Evolutionary conservation across 1,139 yeast genomes (phyloP), one percentile per base, ranked within the genome.

Genomic region (Pichia sp.): DNA sequence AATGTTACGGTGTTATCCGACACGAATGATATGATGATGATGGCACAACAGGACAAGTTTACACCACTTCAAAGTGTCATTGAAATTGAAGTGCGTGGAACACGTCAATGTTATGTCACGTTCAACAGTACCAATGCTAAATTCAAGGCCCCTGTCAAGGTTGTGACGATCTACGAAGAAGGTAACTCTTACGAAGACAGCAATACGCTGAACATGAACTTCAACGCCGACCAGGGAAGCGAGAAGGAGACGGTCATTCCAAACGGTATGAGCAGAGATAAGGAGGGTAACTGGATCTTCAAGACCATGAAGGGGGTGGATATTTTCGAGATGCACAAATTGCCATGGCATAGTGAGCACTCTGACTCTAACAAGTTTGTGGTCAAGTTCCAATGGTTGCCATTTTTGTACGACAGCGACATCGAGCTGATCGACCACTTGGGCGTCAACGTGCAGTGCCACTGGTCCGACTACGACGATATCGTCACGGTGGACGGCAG

Each of bases 361-460:
- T 38, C 39, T 2, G 43, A 44, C 3, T 24, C 31, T 3, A 56
- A 64, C 3, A 68, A 72, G 1, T 85, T 79, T 59, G 85, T 76
- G 53, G 54, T 89, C 42, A 86, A 83, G 2, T 61, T 89, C 47
- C 86, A 85, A 59, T 88, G 96, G 96, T 71, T 85, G 37, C 95
- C 95, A 4, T 76, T 76, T 48, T 71, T 83, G 50, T 72, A 68
- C 20, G 72, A 63, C 27, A 69, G 62, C 39, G 69, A 63, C 19
- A 51, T 45, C 10, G 53, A 40, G 14, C 12, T 47, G 2, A 46
- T 45, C 4, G 6, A 45, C 47, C 62, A 65, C 32, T 64, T 88
- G 48, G 84, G 83, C 2, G 71, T 87, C 2, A 66, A 69, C 10
- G 72, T 87, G 4, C 70, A 76, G 24, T 88, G 96, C 61, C 77